Evolutionary conservation across 1,139 yeast genomes (phyloP).

Genomic region (Geotrichum europaeum): DNA sequence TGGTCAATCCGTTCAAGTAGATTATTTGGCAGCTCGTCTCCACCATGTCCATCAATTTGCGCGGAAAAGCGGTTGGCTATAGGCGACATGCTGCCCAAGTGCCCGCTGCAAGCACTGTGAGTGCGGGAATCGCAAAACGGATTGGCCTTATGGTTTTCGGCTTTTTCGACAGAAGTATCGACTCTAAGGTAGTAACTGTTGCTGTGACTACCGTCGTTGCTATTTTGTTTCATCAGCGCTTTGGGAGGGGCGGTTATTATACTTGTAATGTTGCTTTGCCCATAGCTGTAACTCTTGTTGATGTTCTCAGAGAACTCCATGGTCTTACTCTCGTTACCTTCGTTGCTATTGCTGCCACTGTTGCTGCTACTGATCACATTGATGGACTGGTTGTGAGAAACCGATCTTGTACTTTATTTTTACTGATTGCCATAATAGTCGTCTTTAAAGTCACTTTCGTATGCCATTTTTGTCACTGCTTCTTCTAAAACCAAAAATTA

Average conservation of each 20-base stretch:
- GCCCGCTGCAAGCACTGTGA: too few relatives aligned
- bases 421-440: background rate
- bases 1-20: too few relatives aligned
- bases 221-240: background rate
- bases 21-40: too few relatives aligned
- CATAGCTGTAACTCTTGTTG: background rate
- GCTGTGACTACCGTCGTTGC: too few relatives aligned
- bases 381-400: background rate
- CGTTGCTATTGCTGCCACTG: background rate
- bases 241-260: background rate
- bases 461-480: too few relatives aligned
- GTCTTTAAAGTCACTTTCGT: too few relatives aligned
- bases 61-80: too few relatives aligned
- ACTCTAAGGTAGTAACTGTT: background rate
- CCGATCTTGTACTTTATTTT: background rate
- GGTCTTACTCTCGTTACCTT: background rate
- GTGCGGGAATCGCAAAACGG: too few relatives aligned
- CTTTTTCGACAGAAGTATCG: background rate
- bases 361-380: conserved; percentile 10
- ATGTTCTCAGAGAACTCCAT: background rate
- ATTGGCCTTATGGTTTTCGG: too few relatives aligned
- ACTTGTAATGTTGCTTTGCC: background rate
- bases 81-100: too few relatives aligned
- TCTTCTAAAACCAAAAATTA: too few relatives aligned
- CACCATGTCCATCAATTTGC: too few relatives aligned